These are phyloP conservation scores for Aspergillus avenaceus DNA, from an alignment of 495 filamentous ascomycete species.

Conservation along the genomic window DNA sequence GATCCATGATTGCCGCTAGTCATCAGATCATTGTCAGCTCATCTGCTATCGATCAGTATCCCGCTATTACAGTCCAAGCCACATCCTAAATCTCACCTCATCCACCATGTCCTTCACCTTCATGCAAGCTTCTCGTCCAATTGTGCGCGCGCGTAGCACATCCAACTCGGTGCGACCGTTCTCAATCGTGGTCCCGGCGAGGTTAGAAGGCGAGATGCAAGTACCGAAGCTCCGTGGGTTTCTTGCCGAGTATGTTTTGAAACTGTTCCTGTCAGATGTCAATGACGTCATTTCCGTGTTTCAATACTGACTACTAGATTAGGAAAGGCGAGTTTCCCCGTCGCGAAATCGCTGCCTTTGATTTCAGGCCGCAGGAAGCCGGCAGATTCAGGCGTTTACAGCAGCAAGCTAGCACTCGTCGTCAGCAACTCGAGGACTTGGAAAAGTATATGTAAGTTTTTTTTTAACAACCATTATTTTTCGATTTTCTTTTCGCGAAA, in stretches of 20 bases:
- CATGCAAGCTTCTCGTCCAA: conserved; percentile 32
- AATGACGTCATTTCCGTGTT: no score
- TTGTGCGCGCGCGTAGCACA: conserved; percentile 37
- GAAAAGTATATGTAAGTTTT: conserved; percentile 69
- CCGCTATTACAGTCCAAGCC: neutral
- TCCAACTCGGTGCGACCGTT: conserved; percentile 46
- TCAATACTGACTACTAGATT: no score
- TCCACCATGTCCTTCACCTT: conserved; percentile 5
- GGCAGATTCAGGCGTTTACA: no score
- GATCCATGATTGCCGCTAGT: no score
- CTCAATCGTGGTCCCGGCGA: conserved; percentile 50
- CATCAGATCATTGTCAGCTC: neutral
- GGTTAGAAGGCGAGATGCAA: conserved; percentile 58
- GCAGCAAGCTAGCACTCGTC: no score
- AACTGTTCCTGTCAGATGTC: neutral
- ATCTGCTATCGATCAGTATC: conserved; percentile 7
- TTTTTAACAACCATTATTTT: no score
- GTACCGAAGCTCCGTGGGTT: conserved; percentile 45
- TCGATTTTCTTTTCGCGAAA: neutral
- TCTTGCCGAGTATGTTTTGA: conserved; percentile 33
- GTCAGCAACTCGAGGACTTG: conserved; percentile 70
- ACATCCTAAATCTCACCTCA: neutral
- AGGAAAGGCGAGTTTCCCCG: no score
- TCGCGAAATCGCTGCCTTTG: no score
- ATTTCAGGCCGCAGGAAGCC: no score